Base-by-base conservation (phyloP, 1,139 yeast genomes). In the Taphrina flavorubra region DNA sequence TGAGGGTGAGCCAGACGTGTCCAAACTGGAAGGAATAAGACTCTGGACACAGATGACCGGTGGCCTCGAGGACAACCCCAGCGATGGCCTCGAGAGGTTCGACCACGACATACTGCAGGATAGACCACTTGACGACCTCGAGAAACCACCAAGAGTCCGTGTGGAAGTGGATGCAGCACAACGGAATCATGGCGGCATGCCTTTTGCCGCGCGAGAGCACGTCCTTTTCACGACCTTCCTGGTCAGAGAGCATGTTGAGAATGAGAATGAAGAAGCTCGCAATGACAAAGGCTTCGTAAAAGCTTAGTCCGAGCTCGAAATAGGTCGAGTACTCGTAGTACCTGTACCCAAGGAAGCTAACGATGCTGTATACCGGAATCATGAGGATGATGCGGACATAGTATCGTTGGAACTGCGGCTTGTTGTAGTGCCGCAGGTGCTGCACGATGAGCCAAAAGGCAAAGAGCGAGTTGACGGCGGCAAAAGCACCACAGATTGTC, bases 221-320 rank as follows among this genome's bases (percentile, higher is more conserved):
- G 42, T 58, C 53, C 62, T 58, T 42, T 14, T 42, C 53, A 10
- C 62, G 42, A 14, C 53, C 62, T 20, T 58, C 62, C 25, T 31
- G 42, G 14, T 58, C 62, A 8, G 47, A 37, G 25, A 58, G 40
- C 62, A 58, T 58, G 34, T 58, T 58, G 25, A 58, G 62, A 31
- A 60, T 49, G 57, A 60, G 65, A 36, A 60, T 49, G 49, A 60
- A 60, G 57, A 60, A 60, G n/a, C 57, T 49, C 14, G 65, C 65
- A 49, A 60, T 49, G 34, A 51, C 65, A 25, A 60, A 60, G 5
- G 65, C 65, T 37, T 60, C 65, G 47, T 60, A 60, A 18, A 49
- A 60, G 47, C 39, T 31, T 6, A 49, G 57, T 7, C 42, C 65
- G n/a, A 51, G 56, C 49, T 49, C 57, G 49, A 49, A 60, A 18